Base-by-base conservation (phyloP, 306 rosid genomes). In the Adenanthera pavonina region DNA sequence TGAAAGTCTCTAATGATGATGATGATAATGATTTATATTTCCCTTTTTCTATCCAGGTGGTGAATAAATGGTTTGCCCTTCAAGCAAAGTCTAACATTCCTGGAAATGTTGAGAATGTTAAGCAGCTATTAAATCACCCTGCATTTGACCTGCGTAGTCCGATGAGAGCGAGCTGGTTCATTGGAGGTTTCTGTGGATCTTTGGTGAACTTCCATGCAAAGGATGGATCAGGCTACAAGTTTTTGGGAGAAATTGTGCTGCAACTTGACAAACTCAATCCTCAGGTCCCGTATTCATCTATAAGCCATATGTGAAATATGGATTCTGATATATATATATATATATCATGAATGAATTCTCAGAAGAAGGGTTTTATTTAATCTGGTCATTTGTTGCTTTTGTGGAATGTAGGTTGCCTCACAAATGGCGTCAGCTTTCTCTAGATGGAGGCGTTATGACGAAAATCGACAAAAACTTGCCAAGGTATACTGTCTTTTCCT, bases 351-450 rank as follows among this genome's bases (percentile, higher is more conserved):
- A 25, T 25, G 30, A 36, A 43, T 65, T 48, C 60, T 68, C 74
- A 51, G 78, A 68, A 66, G 54, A 57, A 60, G 49, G 70, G 67
- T 43, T 57, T 57, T 43, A 12, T 34, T 13, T 33, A 54, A 36
- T 69, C 43, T 75, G 44, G 33, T 69, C 8, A 53, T 48, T 48
- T 49, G 16, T 47, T 48, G 72, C 51, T 54, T 76, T 66, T 75
- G 64, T 12, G 43, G 19, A 11, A 65, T 85, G 77, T 80, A 96
- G 98, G 98, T 93, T 72, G 98, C 99, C 38, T 96, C 99, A 14
- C 89, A 98, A 78, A 93, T 96, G 99, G 98, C 93, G 51, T 92
- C 99, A 5, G 97, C 97, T 83, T 96, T 96, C 88, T 93, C 99
- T 65, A 91, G 98, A 85, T 96, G 97, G 94, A 93, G 46, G 86